Base-by-base conservation (phyloP, 208 protist species). In the Leptomonas pyrrhocoris region DNA sequence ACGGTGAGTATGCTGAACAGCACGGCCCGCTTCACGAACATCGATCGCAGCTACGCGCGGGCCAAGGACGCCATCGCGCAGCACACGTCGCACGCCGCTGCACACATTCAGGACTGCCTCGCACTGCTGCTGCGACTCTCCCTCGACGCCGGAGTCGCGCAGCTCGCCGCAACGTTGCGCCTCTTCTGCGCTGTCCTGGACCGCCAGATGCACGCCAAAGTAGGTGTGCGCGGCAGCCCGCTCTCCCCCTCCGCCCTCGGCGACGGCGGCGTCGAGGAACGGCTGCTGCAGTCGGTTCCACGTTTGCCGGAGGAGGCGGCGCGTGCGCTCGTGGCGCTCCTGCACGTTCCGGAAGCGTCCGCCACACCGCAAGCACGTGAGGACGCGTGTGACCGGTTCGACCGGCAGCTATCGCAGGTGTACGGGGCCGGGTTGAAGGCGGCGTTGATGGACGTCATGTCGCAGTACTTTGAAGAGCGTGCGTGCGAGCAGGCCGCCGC, bases 31-130 rank as follows among this genome's bases (percentile, higher is more conserved):
- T 93, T 89, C 72, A 76, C 81, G 7, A 63, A 73, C 34, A 73
- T 93, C 46, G 88, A 93, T 42, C 58, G 65, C 28, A 85, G 85
- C 68, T 90, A 89, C 68, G 73, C 72, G 49, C 16, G 18, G 15
- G 82, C 77, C 2, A 77, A 85, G 68, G 58, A 58, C 6, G 60
- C 60, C 27, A 53, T 80, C 13, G 43, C 36, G 16, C 46, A 36
- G 48, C 45, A 57, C 51, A 65, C 59, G 2, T 25, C 55, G 19
- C 43, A 19, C 25, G 55, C 63, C 9, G 40, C 38, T 9, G 21
- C 54, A 6, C 65, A 48, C 21, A 56, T 82, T 38, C 46, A 71
- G 18, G 60, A 68, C 23, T 72, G 63, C 36, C 65, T 78, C 12
- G 60, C 70, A 30, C 68, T 74, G 34, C 62, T 84, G 30, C 49